These are phyloP conservation scores for Hippophae rhamnoides DNA, from an alignment of 306 rosid species.

Conservation along the genomic window DNA sequence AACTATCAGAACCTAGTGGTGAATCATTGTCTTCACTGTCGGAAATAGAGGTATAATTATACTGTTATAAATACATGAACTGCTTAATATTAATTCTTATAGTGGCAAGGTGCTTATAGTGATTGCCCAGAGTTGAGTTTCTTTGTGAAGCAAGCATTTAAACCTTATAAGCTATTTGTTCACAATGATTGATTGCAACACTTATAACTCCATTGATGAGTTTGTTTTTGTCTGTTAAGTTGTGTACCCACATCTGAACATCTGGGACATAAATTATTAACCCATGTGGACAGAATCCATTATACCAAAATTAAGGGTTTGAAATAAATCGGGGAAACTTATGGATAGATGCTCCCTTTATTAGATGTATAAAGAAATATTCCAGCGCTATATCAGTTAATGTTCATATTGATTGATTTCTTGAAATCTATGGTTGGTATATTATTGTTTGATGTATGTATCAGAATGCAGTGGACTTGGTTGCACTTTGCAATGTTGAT, in stretches of 20 bases:
- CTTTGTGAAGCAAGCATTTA: background rate
- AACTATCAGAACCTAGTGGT: conserved; percentile 21
- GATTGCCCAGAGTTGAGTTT: background rate
- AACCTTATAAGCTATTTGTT: background rate
- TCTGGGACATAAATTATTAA: background rate
- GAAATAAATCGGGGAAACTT: too few species aligned
- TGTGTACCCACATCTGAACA: background rate
- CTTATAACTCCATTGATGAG: background rate
- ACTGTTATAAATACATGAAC: background rate
- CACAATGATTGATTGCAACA: background rate
- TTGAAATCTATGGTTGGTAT: background rate
- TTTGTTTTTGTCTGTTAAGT: background rate
- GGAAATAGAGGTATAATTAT: conserved; percentile 29
- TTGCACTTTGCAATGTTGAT: conserved; percentile 19
- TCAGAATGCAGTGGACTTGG: conserved; percentile 34
- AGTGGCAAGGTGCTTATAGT: background rate
- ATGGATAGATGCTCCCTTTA: too few species aligned
- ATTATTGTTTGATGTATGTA: conserved; percentile 10
- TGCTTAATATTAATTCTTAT: background rate
- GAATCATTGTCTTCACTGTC: conserved; percentile 17
- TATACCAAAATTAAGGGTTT: too few species aligned
- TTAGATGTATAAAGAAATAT: too few species aligned
- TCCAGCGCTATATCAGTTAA: too few species aligned
- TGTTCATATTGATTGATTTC: background rate
- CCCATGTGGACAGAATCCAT: too few species aligned